Evolutionary conservation across 805 yeast genomes (phyloP).

Genomic region (Candida ficus): DNA sequence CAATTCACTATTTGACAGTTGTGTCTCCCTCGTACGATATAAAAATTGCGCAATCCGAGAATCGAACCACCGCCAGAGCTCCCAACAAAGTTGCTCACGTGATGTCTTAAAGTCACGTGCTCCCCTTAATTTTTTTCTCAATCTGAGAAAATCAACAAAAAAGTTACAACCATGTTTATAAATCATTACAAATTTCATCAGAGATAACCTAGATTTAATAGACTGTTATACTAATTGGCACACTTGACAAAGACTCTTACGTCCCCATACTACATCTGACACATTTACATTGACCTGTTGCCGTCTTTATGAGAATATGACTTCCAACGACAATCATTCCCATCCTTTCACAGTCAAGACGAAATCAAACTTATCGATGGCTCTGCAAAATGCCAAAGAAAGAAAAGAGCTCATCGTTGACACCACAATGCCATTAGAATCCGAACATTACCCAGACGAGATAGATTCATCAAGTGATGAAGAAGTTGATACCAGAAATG

Average conservation of each 20-base stretch:
- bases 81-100: no score
- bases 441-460: not conserved
- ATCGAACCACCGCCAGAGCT: no score
- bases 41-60: no score
- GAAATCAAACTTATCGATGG: conserved; percentile 1
- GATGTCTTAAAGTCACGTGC: not conserved
- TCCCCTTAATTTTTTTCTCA: not conserved
- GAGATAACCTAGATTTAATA: not conserved
- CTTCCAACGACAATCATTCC: not conserved
- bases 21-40: no score
- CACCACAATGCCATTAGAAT: not conserved
- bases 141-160: not conserved
- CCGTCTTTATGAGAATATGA: not conserved
- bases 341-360: not conserved
- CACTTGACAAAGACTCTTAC: no score
- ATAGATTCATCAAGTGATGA: conserved; percentile 20
- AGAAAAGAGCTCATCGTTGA: not conserved
- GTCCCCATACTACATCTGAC: no score
- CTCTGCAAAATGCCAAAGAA: conserved; percentile 1
- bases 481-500: conserved; percentile 48
- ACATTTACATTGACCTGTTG: not conserved
- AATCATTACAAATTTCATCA: not conserved
- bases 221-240: no score
- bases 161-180: not conserved
- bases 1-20: no score